Base-by-base conservation (phyloP, 345 rosid genomes). In the Bruguiera sexangula region DNA sequence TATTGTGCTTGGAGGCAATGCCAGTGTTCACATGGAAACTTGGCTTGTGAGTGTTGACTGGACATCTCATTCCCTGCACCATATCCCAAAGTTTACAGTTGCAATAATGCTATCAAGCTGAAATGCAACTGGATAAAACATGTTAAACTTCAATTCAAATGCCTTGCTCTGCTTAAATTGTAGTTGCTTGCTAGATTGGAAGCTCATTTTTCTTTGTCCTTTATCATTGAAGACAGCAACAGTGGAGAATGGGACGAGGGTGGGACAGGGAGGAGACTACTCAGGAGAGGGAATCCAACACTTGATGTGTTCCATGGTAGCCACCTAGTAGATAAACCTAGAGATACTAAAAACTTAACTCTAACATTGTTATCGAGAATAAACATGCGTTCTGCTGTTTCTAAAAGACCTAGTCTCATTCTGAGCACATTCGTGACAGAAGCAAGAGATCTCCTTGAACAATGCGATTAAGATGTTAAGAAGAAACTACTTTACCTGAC, bases 21-120 rank as follows among this genome's bases (percentile, higher is more conserved):
- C 87, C 87, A 4, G 97, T 87, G 80, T 95, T 95, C 71, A 95
- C 94, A 69, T 95, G 99, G 79, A 95, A 95, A 80, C 97, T 88
- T 30, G 99, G 93, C 85, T 92, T 95, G 86, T 95, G 99, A 1
- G 89, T 90, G 78, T 95, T 95, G 19, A 94, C 85, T 16, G 87
- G 82, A 78, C 96, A 95, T 82, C 92, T 87, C 97, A 95, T 95
- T 82, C 92, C 99, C 99, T 95, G 90, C 69, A 83, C 67, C 63
- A 59, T 53, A 24, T 65, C 31, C 46, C 61, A 73, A 26, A 60
- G 60, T 26, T 16, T 6, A 43, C 50, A 43, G 50, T 13, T 3
- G 13, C 50, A 43, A 43, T 13, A 43, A 43, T 43, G 50, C 50
- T 3, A 43, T 43, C 50, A 43, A 43, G 50, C 18, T 4, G 9